Evolutionary conservation across 371 early-diverging fungal species (phyloP).

Genomic region (Coemansia sp.): DNA sequence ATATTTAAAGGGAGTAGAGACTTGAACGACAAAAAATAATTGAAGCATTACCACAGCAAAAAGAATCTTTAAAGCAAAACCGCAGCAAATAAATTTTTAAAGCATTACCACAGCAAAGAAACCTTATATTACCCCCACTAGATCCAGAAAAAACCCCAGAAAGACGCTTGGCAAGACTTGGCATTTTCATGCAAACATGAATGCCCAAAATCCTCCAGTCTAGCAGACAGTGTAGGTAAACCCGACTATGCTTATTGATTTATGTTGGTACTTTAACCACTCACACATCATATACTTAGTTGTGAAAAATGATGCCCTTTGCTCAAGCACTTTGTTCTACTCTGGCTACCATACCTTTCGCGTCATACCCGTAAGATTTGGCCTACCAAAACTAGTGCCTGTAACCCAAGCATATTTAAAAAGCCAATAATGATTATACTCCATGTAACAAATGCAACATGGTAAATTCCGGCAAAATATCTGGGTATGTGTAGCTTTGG

Average conservation of each 20-base stretch:
- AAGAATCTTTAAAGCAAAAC: not conserved
- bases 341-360: not conserved
- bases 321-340: not conserved
- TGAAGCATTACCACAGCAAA: not conserved
- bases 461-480: too few relatives aligned
- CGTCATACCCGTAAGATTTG: not conserved
- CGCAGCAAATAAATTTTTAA: not conserved
- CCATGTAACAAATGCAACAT: not conserved
- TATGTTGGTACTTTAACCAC: not conserved
- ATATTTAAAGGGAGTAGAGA: not conserved
- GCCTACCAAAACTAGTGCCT: not conserved
- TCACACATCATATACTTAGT: not conserved
- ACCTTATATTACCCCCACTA: too few relatives aligned
- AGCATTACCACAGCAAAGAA: not conserved
- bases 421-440: not conserved
- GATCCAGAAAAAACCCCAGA: too few relatives aligned
- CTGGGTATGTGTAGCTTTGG: too few relatives aligned
- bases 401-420: not conserved
- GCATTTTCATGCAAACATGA: too few relatives aligned
- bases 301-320: not conserved
- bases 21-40: not conserved
- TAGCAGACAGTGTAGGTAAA: not conserved
- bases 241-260: not conserved
- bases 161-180: too few relatives aligned
- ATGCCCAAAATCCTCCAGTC: too few relatives aligned